Percentiles rank a stretch among this genome's conserved stretches.
Evolutionary conservation across 208 protist species (phyloP).

Genomic region (Tetramitus jugosus): DNA sequence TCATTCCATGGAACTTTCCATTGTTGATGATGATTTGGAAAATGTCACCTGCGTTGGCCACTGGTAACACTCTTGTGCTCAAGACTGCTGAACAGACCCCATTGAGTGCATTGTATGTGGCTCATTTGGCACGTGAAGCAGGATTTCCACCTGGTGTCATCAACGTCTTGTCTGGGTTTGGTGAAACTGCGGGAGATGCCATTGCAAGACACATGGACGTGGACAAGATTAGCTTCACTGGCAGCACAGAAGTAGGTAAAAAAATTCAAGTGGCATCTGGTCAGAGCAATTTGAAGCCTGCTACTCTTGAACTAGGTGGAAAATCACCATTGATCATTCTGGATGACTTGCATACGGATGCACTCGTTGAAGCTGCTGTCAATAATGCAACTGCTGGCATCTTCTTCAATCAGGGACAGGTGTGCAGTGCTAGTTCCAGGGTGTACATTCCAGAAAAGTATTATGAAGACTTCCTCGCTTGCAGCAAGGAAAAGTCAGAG

Average conservation of each 20-base stretch:
- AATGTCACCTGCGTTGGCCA: conserved; percentile 61
- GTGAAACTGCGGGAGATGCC: conserved; percentile 54
- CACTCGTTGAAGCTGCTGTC: conserved; percentile 56
- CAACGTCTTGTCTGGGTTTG: conserved; percentile 70
- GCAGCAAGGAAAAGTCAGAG: conserved; percentile 34
- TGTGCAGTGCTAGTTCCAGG: conserved; percentile 65
- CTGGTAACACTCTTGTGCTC: conserved; percentile 67
- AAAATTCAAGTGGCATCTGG: conserved; percentile 41
- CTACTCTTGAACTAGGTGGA: conserved; percentile 69
- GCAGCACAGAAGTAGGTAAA: conserved; percentile 59
- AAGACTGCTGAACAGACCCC: conserved; percentile 79
- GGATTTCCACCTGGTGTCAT: conserved; percentile 70
- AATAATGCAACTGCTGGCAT: conserved; percentile 47
- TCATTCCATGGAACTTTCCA: conserved; percentile 83
- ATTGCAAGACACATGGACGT: conserved; percentile 51
- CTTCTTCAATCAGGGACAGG: conserved; percentile 68
- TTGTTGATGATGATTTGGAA: conserved; percentile 72
- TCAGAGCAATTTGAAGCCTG: conserved; percentile 36
- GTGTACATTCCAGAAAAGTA: conserved; percentile 66
- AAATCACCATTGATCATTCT: conserved; percentile 76
- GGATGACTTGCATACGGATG: conserved; percentile 37
- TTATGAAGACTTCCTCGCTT: conserved; percentile 62
- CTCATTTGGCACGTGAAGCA: conserved; percentile 59
- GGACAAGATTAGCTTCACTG: conserved; percentile 78
- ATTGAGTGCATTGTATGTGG: conserved; percentile 61